A percentile compares a stretch with the other conserved stretches of the same genome.
Conservation (phyloP, 176 grass and related monocot species). For the Raddia guianensis region DNA sequence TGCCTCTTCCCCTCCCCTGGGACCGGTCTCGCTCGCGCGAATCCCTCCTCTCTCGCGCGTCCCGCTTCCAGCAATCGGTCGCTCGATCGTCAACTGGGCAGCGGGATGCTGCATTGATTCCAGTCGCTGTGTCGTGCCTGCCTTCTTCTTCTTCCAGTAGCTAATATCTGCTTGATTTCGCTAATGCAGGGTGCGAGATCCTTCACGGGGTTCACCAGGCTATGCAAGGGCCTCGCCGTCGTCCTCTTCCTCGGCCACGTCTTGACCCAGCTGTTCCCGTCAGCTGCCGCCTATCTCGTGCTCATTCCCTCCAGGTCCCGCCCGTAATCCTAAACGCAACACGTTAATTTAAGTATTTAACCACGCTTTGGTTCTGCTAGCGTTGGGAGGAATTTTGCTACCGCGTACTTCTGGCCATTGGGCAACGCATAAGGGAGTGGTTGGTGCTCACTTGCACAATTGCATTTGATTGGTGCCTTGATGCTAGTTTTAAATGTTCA, state of each 20-base stretch:
- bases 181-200: constrained; percentile 59
- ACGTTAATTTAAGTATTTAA: background rate
- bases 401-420: background rate
- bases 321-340: constrained; percentile 3
- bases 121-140: background rate
- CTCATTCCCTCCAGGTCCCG: constrained; percentile 84
- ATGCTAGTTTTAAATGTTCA: background rate
- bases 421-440: background rate
- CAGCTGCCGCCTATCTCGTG: constrained; percentile 56
- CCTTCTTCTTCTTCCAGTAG: background rate
- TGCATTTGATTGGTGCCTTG: background rate
- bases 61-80: background rate
- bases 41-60: background rate
- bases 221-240: constrained; percentile 85
- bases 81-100: background rate
- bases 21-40: too few relatives aligned
- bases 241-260: constrained; percentile 64
- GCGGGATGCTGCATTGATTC: background rate
- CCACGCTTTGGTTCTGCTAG: background rate
- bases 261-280: constrained; percentile 70
- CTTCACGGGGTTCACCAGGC: constrained; percentile 74
- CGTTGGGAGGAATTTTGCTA: background rate
- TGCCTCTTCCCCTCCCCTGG: background rate
- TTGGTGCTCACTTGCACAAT: background rate
- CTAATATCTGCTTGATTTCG: background rate